These are phyloP conservation scores for Solanum bulbocastanum DNA, from an alignment of 257 asterid genomes.

Conservation along the genomic window DNA sequence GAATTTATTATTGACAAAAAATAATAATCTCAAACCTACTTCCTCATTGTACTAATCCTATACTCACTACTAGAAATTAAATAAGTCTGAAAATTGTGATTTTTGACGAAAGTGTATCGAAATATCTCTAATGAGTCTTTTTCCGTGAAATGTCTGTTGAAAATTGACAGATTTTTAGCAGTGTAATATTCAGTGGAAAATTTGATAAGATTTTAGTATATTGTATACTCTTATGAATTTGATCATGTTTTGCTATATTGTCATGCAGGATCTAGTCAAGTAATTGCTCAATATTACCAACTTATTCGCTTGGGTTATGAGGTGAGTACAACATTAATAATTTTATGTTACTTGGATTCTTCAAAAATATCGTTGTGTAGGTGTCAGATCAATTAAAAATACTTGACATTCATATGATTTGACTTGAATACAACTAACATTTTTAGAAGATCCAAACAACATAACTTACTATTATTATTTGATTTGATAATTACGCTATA, in stretches of 20 bases:
- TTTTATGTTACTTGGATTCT: background rate
- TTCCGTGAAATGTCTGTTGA: background rate
- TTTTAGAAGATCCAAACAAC: background rate
- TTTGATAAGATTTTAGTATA: background rate
- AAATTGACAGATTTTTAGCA: background rate
- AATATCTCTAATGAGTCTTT: background rate
- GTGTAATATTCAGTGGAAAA: background rate
- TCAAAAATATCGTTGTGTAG: background rate
- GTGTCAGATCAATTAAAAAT: rapidly evolving
- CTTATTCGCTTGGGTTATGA: conserved; percentile 69
- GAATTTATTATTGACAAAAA: background rate
- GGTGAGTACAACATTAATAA: conserved; percentile 20
- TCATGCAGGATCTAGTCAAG: conserved; percentile 69
- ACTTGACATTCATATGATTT: background rate
- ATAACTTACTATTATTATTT: background rate
- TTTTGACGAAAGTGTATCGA: no score
- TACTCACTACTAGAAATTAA: background rate
- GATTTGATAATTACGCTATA: background rate
- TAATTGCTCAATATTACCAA: conserved; percentile 88
- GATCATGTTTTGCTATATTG: background rate
- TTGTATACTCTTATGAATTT: background rate
- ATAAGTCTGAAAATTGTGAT: background rate
- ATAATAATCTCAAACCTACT: background rate
- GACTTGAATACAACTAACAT: background rate
- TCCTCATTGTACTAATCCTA: background rate